These are phyloP conservation scores for Suillus weaverae DNA, from an alignment of 768 basidiomycete genomes.

Conservation along the genomic window DNA sequence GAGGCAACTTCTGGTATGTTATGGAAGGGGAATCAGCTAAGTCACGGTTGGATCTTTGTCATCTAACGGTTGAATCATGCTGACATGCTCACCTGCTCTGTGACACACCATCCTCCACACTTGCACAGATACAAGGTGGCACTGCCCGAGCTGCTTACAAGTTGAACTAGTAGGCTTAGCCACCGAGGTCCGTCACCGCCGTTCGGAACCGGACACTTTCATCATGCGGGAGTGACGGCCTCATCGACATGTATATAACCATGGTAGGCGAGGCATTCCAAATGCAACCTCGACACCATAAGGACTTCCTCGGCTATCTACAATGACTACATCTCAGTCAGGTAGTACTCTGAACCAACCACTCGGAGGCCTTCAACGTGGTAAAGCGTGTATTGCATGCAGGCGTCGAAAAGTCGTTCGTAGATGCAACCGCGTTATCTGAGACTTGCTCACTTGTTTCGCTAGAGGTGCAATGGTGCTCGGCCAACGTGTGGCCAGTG, in stretches of 20 bases:
- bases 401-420: slow-evolving; percentile 53
- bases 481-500: slow-evolving; percentile 70
- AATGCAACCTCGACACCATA: too few relatives aligned
- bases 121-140: neutral
- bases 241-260: neutral
- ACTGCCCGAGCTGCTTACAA: neutral
- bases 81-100: neutral
- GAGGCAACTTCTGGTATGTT: neutral
- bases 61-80: neutral
- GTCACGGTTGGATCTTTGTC: neutral
- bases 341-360: slow-evolving; percentile 12
- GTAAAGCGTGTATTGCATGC: slow-evolving; percentile 53
- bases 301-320: neutral
- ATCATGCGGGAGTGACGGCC: neutral
- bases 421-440: neutral
- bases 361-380: slow-evolving; percentile 39
- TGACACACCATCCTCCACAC: neutral
- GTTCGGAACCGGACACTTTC: neutral
- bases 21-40: neutral
- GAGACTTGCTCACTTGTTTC: neutral
- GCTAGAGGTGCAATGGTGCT: slow-evolving; percentile 65
- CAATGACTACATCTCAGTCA: slow-evolving; percentile 7
- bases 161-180: neutral
- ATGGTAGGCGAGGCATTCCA: too few relatives aligned
- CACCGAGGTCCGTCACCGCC: neutral